phyloP scores from a whole-genome alignment of 2,329 filamentous ascomycete genomes.

The Fusarium sp. region DNA sequence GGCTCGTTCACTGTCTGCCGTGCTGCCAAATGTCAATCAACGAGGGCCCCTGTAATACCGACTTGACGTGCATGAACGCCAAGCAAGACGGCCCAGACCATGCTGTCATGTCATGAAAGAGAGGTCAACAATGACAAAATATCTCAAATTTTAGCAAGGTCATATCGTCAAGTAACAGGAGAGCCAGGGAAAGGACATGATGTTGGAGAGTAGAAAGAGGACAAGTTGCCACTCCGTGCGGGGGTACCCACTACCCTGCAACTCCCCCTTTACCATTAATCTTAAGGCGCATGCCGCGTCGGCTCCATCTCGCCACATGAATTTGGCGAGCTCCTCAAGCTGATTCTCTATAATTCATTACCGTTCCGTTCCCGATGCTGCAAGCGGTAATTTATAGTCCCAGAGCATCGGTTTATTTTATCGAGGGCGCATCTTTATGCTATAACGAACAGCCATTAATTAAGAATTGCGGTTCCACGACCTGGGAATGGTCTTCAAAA shows the following conservation, averaged over 20 bases:
- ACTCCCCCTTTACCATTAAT: neutral
- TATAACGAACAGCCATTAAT: too few relatives aligned
- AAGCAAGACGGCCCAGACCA: neutral
- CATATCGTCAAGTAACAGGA: neutral
- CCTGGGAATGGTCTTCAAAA: too few relatives aligned
- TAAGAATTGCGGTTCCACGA: too few relatives aligned
- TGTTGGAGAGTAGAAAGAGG: neutral
- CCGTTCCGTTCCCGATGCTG: too few relatives aligned
- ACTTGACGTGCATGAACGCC: neutral
- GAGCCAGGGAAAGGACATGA: neutral
- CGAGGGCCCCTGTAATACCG: neutral
- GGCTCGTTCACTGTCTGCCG: neutral
- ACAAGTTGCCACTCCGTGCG: neutral
- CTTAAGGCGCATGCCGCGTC: too few relatives aligned
- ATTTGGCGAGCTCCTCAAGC: too few relatives aligned
- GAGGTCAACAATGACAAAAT: rapidly evolving
- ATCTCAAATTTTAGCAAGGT: neutral
- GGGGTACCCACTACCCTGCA: neutral
- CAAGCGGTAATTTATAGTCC: too few relatives aligned
- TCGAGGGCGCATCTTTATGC: too few relatives aligned
- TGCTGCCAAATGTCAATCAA: neutral
- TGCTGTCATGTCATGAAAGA: neutral
- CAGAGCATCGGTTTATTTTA: too few relatives aligned
- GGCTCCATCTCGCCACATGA: too few relatives aligned
- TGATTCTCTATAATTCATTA: too few relatives aligned